Conservation (phyloP, 2,329 filamentous ascomycete genomes). For the Nemania serpens region DNA sequence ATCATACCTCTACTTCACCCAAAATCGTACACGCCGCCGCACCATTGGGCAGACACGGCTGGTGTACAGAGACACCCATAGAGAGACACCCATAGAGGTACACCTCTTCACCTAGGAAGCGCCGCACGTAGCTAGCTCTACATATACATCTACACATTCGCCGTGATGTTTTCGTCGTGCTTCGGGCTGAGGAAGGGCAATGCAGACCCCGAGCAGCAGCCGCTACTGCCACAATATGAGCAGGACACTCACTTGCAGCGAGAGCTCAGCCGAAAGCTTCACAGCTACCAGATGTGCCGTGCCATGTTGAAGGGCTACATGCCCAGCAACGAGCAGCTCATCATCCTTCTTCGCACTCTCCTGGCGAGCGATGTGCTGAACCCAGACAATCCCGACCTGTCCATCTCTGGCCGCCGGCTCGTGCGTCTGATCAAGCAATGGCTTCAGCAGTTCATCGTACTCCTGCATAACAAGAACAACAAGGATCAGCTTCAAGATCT, state of each 20-base stretch:
- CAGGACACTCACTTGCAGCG: constrained; percentile 81
- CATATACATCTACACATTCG: background rate
- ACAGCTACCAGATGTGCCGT: constrained; percentile 88
- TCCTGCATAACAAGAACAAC: constrained; percentile 81
- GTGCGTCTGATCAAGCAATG: constrained; percentile 73
- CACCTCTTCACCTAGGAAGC: no score
- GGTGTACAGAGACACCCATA: no score
- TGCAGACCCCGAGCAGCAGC: constrained; percentile 69
- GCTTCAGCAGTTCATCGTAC: constrained; percentile 79
- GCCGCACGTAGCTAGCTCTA: no score
- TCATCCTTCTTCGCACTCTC: constrained; percentile 78
- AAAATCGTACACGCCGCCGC: no score
- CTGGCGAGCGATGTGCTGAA: constrained; percentile 80
- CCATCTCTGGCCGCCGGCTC: constrained; percentile 75
- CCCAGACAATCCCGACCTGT: constrained; percentile 74
- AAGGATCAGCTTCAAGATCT: constrained; percentile 90
- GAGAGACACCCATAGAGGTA: no score
- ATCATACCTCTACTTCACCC: no score
- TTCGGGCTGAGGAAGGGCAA: constrained; percentile 59
- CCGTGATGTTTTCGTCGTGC: constrained; percentile 61
- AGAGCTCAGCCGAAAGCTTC: constrained; percentile 83
- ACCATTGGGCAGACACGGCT: no score
- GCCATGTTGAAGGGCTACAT: constrained; percentile 85
- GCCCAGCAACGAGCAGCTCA: constrained; percentile 85
- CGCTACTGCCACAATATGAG: constrained; percentile 80